phyloP scores from a whole-genome alignment of 495 filamentous ascomycete genomes.

The Tuber microsphaerosporum region DNA sequence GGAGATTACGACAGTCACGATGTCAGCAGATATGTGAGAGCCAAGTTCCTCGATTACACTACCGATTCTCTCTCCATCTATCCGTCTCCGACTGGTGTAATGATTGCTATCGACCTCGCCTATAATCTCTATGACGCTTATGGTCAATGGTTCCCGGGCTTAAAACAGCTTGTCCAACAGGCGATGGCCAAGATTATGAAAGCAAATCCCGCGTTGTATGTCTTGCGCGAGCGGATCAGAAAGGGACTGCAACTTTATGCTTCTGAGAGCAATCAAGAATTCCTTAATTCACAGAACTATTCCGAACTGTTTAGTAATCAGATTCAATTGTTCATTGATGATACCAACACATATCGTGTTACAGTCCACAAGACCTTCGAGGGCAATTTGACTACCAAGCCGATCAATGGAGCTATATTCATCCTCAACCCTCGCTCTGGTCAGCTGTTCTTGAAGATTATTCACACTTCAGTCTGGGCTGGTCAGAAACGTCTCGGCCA shows the following conservation, averaged over 20 bases:
- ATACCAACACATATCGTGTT: slow-evolving; percentile 98
- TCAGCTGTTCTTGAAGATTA: slow-evolving; percentile 98
- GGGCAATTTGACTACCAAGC: slow-evolving; percentile 97
- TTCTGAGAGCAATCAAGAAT: slow-evolving; percentile 98
- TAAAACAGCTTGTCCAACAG: slow-evolving; percentile 94
- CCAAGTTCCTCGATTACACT: slow-evolving; percentile 98
- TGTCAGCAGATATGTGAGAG: slow-evolving; percentile 93
- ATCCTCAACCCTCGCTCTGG: slow-evolving; percentile 99
- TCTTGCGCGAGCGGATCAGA: slow-evolving; percentile 92
- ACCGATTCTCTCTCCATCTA: slow-evolving; percentile 99
- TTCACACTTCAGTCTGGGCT: slow-evolving; percentile 99
- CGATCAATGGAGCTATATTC: slow-evolving; percentile 99
- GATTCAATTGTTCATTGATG: slow-evolving; percentile 97
- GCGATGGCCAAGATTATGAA: slow-evolving; percentile 99
- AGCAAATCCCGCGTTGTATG: slow-evolving; percentile 94
- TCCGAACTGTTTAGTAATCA: slow-evolving; percentile 99
- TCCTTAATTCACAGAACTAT: slow-evolving; percentile 98
- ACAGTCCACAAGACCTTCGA: slow-evolving; percentile 99
- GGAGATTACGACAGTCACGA: slow-evolving; percentile 99
- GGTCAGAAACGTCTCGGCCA: slow-evolving; percentile 99
- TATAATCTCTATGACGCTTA: slow-evolving; percentile 98
- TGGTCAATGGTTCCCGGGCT: slow-evolving; percentile 95
- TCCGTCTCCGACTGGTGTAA: slow-evolving; percentile 91
- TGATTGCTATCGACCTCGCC: slow-evolving; percentile 96
- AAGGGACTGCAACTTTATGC: slow-evolving; percentile 98